Base-by-base conservation (phyloP, 2,329 filamentous ascomycete genomes). In the Chrysoporthe puriensis region DNA sequence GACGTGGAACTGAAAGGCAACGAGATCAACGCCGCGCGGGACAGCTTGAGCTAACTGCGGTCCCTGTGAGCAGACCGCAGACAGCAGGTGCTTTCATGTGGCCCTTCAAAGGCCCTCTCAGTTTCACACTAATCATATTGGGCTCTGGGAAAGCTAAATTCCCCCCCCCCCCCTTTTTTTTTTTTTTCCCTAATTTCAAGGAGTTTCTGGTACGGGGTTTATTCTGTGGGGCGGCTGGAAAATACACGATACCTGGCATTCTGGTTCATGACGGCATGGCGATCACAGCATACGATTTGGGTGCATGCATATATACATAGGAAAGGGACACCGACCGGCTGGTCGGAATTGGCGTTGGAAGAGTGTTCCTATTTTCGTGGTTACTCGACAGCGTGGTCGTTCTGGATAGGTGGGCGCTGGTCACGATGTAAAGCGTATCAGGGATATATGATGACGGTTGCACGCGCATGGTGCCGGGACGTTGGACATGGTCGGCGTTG, bases 181-280 rank as follows among this genome's bases (percentile, higher is more conserved):
- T 40, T 26, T 8, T 21, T 21, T 14, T 56, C 14, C 46, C 14
- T 42, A 16, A 32, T 18, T 59, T 43, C 40, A 2, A 32, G 54
- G 34, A 7, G 13, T 48, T 54, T 63, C 14, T 42, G 36, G 57
- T 5, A 42, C 40, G 32, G 32, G 16, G 57, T 54, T 54, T 36
- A 3, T 50, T 42, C 54, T 14, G 13, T 34, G 5, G 18, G 40
- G 21, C 43, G 59, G 43, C 59, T 61, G 68, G 65, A 69, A 69
- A 64, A 69, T 67, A 69, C 14, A 69, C 68, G 68, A 67, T 69
- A 69, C 68, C 68, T 65, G 65, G 68, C 65, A 67, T 67, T 48
- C 44, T 61, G 42, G n/a, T 62, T 64, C 36, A 67, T 52, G 21
- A 48, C 63, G 36, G 61, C 16, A 42, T 58, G n/a, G 52, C 36